Base-by-base conservation (phyloP, 148 eudicot genomes). In the Camellia granthamiana region DNA sequence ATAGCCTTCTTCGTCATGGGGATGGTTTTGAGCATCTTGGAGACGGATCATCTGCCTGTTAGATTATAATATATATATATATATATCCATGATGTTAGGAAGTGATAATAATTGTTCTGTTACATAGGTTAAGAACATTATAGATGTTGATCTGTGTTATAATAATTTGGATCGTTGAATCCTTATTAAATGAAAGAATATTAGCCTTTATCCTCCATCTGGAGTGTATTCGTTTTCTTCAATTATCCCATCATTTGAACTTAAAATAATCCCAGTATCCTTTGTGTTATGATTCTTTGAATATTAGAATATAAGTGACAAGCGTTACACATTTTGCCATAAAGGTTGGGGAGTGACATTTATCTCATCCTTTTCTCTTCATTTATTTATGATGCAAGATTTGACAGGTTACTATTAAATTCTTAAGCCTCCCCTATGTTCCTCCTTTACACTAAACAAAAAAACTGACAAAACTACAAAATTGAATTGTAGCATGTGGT, bases 1-100 rank as follows among this genome's bases (percentile, higher is more conserved):
- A 65, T 21, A 42, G 13, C 23, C 2, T 13, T 65, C 12, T 42
- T 65, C 42, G 38, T 30, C 38, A 30, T 30, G 72, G 52, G 9
- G 8, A 69, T 30, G 46, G 49, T 67, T 69, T 69, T 69, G 52
- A 69, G 72, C 54, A 16, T 44, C 44, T 41, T 69, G 52, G 72
- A 69, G 9, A n/a, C 68, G 0, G 12, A 21, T 11, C 19, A 69
- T 43, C 44, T 69, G 72, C 52, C 46, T 41, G 46, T 43, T 14
- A 19, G 21, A 38, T 11, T 69, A 14, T 2, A 42, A 1, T 64
- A 23, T 64, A 23, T 23, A 23, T 23, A 23, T 23, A 23, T 23
- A 23, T 23, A 23, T 13, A 23, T 64, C 12, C 41, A 64, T 44
- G 51, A 15, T 13, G 72, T 43, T 6, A 7, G 72, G 52, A 44